Percentiles rank a stretch among this genome's conserved stretches.
Evolutionary conservation across 768 basidiomycete genomes (phyloP).

Genomic region (Tulasnella sp.): DNA sequence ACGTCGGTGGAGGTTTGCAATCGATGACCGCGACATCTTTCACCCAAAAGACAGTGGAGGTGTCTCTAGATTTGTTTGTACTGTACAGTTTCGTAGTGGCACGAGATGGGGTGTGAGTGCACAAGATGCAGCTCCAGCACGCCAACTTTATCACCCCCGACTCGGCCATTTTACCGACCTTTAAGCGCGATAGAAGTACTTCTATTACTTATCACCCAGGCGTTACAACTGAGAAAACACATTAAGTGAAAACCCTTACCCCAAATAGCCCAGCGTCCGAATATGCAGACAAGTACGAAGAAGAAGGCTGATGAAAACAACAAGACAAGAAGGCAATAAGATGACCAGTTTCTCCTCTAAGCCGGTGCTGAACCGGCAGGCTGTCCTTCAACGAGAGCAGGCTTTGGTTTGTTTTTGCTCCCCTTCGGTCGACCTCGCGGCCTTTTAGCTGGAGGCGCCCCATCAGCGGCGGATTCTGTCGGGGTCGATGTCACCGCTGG

Average conservation of each 20-base stretch:
- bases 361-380: background rate
- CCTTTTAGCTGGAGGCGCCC: constrained; percentile 34
- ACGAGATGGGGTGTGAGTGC: background rate
- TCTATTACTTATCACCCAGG: background rate
- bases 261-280: background rate
- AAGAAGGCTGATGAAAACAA: background rate
- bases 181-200: background rate
- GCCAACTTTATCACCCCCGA: background rate
- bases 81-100: background rate
- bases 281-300: background rate
- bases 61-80: background rate
- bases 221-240: background rate
- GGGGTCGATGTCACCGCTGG: constrained; percentile 8
- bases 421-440: constrained; percentile 60
- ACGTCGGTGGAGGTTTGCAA: background rate
- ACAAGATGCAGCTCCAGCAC: background rate
- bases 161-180: background rate
- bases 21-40: background rate
- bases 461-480: constrained; percentile 26
- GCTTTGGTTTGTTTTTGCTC: constrained; percentile 41
- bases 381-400: constrained; percentile 42
- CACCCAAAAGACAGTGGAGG: background rate
- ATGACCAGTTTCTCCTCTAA: background rate
- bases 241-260: background rate
- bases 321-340: constrained; percentile 1